Base-by-base conservation (phyloP, 2,329 filamentous ascomycete species). In the Colletotrichum theobromicola region DNA sequence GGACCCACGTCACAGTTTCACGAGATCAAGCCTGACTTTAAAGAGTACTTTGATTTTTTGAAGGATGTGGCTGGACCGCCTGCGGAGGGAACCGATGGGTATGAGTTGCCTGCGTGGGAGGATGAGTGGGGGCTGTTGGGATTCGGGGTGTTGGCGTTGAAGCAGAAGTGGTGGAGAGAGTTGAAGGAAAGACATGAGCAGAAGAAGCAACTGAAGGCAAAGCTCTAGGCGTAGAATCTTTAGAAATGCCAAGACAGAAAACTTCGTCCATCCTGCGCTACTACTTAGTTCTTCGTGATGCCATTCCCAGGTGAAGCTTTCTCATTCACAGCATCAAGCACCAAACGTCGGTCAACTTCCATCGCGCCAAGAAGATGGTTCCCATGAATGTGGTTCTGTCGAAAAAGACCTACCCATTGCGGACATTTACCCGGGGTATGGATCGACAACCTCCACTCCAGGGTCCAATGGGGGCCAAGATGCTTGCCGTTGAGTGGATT, bases 31-130 rank as follows among this genome's bases (percentile, higher is more conserved):
- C 79, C 79, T 1, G 78, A 87, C 68, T 86, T 85, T 37, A 79
- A 81, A 21, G 80, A 80, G 2, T 86, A 83, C 70, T 87, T 85
- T 65, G 82, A 85, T 66, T 81, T 82, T 4, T 75, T 88, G 16
- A 80, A 84, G 1, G 70, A 72, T 9, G 79, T 88, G 55, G 86
- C 86, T 0, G 86, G 86, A 1, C 81, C 85, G 8, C 86, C 87
- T 5, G 78, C 77, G 1, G 77, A 80, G 12, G 84, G 82, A 0
- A 81, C 81, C 2, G 82, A 81, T 0, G 86, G 85, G 0, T 81
- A 86, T 12, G 78, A 77, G 32, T 75, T 88, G 30, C 86, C 86
- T 4, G 80, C 79, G 5, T 88, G 87, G 69, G 82, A 87, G 18
- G 80, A 81, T 35, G 81, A 81, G 37, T 87, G 85, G 86, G 72